Conservation (phyloP, 1,139 yeast genomes). For the Pichia inconspicua region DNA sequence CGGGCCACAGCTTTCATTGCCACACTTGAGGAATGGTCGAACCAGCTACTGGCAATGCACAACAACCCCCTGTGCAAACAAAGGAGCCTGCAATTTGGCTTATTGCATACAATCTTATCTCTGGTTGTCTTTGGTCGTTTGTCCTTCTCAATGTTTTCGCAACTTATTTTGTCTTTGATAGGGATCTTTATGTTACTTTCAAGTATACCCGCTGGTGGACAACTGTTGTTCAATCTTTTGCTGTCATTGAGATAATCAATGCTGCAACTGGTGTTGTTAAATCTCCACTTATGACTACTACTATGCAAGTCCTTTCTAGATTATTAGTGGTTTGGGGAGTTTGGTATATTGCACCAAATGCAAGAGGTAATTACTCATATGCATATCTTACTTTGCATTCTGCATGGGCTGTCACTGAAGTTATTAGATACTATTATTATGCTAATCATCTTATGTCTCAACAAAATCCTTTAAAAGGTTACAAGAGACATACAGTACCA, state of each 20-base stretch:
- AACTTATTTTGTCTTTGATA: slow-evolving; percentile 33
- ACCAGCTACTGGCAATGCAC: not conserved
- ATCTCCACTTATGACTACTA: slow-evolving; percentile 78
- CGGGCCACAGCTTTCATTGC: too few relatives aligned
- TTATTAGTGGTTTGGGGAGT: slow-evolving; percentile 79
- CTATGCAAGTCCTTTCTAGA: slow-evolving; percentile 81
- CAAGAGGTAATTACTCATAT: slow-evolving; percentile 54
- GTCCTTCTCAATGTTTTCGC: slow-evolving; percentile 43
- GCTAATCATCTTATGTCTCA: slow-evolving; percentile 49
- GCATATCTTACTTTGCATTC: slow-evolving; percentile 57
- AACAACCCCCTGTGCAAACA: not conserved
- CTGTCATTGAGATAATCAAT: slow-evolving; percentile 74
- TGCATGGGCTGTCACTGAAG: slow-evolving; percentile 91
- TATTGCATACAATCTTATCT: slow-evolving; percentile 49
- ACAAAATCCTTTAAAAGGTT: slow-evolving; percentile 2
- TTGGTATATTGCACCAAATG: slow-evolving; percentile 61
- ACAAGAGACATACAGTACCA: slow-evolving; percentile 33
- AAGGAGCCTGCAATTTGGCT: slow-evolving; percentile 6
- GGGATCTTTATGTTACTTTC: slow-evolving; percentile 49
- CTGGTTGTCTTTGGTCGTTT: slow-evolving; percentile 62
- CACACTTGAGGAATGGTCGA: not conserved
- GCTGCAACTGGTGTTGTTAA: slow-evolving; percentile 71
- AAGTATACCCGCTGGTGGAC: slow-evolving; percentile 52
- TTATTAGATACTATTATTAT: slow-evolving; percentile 79
- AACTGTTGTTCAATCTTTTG: slow-evolving; percentile 71